A percentile compares a stretch with the other conserved stretches of the same genome.
Conservation (phyloP, 345 rosid species). For the Erucastrum elatum region DNA sequence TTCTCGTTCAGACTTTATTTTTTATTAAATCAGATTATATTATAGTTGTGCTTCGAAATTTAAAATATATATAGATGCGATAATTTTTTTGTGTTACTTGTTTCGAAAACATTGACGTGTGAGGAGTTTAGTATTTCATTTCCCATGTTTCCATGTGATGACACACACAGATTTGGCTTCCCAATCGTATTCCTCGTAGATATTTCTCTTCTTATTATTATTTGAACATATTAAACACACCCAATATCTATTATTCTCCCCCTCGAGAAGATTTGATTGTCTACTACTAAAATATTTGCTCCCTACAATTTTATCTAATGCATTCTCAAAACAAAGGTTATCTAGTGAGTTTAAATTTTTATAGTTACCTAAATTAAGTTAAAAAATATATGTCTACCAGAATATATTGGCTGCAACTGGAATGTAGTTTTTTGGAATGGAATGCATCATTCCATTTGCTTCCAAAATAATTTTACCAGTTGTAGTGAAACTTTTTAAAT, state of each 20-base stretch:
- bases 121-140: constrained; percentile 32
- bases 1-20: not conserved
- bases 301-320: not conserved
- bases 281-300: not conserved
- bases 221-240: not conserved
- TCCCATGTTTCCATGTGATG: constrained; percentile 43
- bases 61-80: not conserved
- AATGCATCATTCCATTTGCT: too few relatives aligned
- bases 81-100: not conserved
- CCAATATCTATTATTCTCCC: constrained; percentile 17
- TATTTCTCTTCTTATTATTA: not conserved
- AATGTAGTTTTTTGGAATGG: too few relatives aligned
- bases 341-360: too few relatives aligned
- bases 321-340: not conserved
- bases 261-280: constrained; percentile 18
- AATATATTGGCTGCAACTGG: too few relatives aligned
- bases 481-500: too few relatives aligned
- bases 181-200: constrained; percentile 4
- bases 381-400: not conserved
- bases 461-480: too few relatives aligned
- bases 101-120: not conserved
- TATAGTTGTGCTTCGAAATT: not conserved
- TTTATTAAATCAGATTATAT: not conserved
- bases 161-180: constrained; percentile 25
- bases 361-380: not conserved